Base-by-base conservation (phyloP, 495 filamentous ascomycete genomes). In the Daldinia childiae region DNA sequence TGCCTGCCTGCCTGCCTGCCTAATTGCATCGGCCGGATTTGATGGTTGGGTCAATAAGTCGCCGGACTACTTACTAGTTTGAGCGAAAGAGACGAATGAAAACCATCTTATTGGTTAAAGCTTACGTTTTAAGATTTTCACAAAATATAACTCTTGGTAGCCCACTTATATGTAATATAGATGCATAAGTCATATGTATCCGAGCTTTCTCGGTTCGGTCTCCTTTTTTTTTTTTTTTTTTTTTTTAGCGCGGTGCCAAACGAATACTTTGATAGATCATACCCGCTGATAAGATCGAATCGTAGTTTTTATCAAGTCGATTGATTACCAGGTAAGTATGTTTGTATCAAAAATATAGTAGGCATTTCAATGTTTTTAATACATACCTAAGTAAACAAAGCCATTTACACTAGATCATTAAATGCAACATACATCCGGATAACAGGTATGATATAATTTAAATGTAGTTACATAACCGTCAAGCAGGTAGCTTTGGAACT, bases 31-130 rank as follows among this genome's bases (percentile, higher is more conserved):
- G 19, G 17, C 24, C 19, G 43, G 43, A 48, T 5, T 5, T 24
- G 17, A 48, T 48, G 9, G 19, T 24, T 21, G 43, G 19, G 36
- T 21, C 4, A 21, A 39, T 36, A 58, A 58, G 56, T 60, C 38
- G 30, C 24, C 57, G 57, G 57, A 60, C 36, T 60, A 45, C 6
- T 60, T 60, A 60, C 57, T 26, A 9, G 45, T 60, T 32, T 45
- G 3, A 19, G 21, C 38, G 6, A 29, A 30, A 8, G 12, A 12
- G 57, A 43, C 24, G 26, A 32, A 27, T 29, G 24, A 5, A 15
- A 27, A 38, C 6, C 15, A 15, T 60, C 5, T 30, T 4, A 60
- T 43, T 60, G 57, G 36, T 1, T 17, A 6, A 14, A 24, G 3
- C 34, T 14, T 36, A 21, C 2, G n/a, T 36, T 36, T 36, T 14